Conservation (phyloP, 2,329 filamentous ascomycete species). For the Botrytis byssoidea region DNA sequence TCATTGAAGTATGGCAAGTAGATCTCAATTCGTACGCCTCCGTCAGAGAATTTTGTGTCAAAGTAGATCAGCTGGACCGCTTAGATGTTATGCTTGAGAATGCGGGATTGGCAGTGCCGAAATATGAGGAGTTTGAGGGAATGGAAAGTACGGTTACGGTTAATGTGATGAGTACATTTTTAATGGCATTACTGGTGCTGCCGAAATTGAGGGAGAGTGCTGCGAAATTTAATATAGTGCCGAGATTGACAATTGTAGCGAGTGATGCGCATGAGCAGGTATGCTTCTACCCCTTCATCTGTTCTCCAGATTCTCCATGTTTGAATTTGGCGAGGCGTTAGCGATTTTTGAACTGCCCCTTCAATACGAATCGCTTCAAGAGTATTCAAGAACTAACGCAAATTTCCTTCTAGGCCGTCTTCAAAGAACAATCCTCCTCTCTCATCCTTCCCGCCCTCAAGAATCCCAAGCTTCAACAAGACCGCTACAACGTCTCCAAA, state of each 20-base stretch:
- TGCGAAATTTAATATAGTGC: constrained; percentile 26
- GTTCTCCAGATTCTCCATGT: not conserved
- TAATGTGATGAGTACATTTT: constrained; percentile 38
- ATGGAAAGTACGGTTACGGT: constrained; percentile 35
- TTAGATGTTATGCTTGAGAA: constrained; percentile 48
- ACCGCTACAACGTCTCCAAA: constrained; percentile 41
- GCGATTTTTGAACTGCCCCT: not conserved
- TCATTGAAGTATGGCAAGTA: constrained; percentile 48
- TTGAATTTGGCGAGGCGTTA: not conserved
- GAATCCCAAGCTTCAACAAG: constrained; percentile 28
- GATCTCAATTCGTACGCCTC: constrained; percentile 50
- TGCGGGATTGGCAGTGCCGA: constrained; percentile 31
- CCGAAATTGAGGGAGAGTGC: constrained; percentile 34
- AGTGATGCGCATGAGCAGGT: constrained; percentile 36
- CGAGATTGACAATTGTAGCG: constrained; percentile 32
- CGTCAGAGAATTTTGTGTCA: constrained; percentile 46
- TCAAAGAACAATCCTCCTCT: constrained; percentile 29
- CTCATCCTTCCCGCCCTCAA: constrained; percentile 31
- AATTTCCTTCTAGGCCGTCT: constrained; percentile 29
- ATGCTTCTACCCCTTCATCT: not conserved
- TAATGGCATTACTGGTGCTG: constrained; percentile 36
- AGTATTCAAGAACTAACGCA: not conserved
- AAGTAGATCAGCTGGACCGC: constrained; percentile 41
- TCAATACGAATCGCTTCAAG: not conserved
- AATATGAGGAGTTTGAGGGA: constrained; percentile 31